These are phyloP conservation scores for Podochytrium sp. DNA, from an alignment of 192 early-diverging fungal species.

Conservation along the genomic window DNA sequence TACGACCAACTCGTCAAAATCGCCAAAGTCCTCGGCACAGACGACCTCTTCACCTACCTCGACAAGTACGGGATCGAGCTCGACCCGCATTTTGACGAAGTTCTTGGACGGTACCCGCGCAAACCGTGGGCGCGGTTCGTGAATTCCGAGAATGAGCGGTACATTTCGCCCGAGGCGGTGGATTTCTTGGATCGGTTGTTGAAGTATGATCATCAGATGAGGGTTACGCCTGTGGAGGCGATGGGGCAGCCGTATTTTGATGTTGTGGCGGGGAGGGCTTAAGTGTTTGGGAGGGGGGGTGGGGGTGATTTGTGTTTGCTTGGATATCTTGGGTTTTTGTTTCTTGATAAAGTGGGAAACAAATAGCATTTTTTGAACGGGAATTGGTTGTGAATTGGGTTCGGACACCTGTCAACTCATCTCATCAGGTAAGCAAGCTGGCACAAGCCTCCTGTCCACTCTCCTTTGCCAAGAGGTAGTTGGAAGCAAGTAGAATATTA, in stretches of 20 bases:
- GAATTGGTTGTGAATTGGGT: no score
- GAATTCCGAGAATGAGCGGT: constrained; percentile 81
- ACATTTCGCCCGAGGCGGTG: constrained; percentile 80
- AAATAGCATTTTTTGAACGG: no score
- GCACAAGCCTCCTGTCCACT: no score
- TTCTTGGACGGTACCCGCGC: constrained; percentile 90
- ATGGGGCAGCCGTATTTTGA: constrained; percentile 92
- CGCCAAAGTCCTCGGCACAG: constrained; percentile 96
- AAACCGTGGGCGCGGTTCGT: constrained; percentile 89
- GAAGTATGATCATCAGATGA: constrained; percentile 92
- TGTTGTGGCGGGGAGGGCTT: constrained; percentile 31
- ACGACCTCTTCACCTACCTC: constrained; percentile 89
- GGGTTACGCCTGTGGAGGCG: constrained; percentile 84
- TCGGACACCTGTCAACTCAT: no score
- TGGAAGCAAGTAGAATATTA: no score
- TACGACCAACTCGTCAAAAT: constrained; percentile 99
- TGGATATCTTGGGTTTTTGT: background rate
- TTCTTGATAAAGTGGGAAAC: no score
- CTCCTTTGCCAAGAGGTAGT: no score
- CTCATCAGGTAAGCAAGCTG: no score
- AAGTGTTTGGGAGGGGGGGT: background rate
- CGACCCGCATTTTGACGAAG: constrained; percentile 87
- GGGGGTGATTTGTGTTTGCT: background rate
- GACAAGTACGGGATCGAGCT: constrained; percentile 96
- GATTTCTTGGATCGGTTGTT: constrained; percentile 90